These are phyloP conservation scores for Candida boleticola DNA, from an alignment of 805 yeast species.

Conservation along the genomic window DNA sequence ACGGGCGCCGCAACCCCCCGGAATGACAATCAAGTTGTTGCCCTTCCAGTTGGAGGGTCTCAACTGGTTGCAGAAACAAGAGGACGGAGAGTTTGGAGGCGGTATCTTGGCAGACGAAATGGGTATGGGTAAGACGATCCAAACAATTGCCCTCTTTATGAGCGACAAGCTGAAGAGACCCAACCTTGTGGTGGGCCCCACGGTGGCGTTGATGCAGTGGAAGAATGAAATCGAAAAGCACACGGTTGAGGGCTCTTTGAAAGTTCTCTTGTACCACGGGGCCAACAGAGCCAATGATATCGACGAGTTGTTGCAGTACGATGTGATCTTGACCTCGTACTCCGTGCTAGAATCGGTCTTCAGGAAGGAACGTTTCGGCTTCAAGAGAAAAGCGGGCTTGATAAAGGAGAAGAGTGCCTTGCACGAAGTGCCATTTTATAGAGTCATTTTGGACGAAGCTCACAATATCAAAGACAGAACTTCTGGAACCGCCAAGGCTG, in stretches of 20 bases:
- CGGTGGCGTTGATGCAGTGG: conserved; percentile 99
- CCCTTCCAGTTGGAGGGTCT: conserved; percentile 96
- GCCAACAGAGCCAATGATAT: conserved; percentile 64
- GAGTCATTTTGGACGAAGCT: conserved; percentile 94
- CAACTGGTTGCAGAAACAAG: conserved; percentile 85
- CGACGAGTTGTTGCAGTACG: conserved; percentile 58
- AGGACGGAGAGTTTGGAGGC: conserved; percentile 73
- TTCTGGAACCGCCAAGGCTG: conserved; percentile 91
- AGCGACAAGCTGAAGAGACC: conserved; percentile 65
- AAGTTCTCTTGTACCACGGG: conserved; percentile 80
- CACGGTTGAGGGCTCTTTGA: conserved; percentile 62
- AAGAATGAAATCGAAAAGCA: conserved; percentile 86
- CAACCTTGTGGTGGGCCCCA: conserved; percentile 91
- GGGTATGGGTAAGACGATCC: conserved; percentile 99
- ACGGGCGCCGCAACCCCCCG: conserved; percentile 72
- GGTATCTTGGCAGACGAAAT: conserved; percentile 97
- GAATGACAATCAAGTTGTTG: conserved; percentile 67
- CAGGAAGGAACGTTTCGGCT: conserved; percentile 81
- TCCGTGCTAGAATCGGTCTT: conserved; percentile 86
- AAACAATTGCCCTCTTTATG: conserved; percentile 86
- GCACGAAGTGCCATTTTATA: conserved; percentile 71
- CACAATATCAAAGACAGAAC: conserved; percentile 96
- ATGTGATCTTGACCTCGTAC: conserved; percentile 88
- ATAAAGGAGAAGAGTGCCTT: conserved; percentile 74
- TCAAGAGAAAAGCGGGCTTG: conserved; percentile 65